Percentiles rank a stretch among this genome's conserved stretches.
These are phyloP conservation scores for Malassezia arunalokei DNA, from an alignment of 1,284 basidiomycete species.

Conservation along the genomic window DNA sequence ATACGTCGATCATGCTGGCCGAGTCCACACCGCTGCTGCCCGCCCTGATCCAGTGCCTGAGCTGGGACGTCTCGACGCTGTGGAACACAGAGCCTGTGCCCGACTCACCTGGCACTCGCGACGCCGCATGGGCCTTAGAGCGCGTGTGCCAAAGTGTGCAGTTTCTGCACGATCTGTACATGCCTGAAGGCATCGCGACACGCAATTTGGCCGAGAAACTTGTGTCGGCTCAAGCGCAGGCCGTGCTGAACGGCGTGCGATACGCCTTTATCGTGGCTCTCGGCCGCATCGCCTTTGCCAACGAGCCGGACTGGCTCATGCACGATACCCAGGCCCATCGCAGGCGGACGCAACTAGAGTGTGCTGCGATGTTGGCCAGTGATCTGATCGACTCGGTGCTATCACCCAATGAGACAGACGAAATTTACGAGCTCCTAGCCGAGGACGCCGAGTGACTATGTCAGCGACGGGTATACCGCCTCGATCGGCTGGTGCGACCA, in stretches of 20 bases:
- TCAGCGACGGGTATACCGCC: conserved; percentile 4
- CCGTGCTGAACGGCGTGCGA: conserved; percentile 33
- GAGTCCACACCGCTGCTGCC: conserved; percentile 27
- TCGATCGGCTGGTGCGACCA: conserved; percentile 9
- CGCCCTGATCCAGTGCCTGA: conserved; percentile 25
- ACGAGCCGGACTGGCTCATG: conserved; percentile 33
- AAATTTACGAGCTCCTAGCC: conserved; percentile 25
- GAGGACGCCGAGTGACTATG: neutral
- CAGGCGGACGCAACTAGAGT: conserved; percentile 17
- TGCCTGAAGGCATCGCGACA: neutral
- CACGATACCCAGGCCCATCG: neutral
- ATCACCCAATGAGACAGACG: conserved; percentile 32
- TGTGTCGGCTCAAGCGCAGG: conserved; percentile 24
- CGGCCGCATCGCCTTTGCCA: conserved; percentile 27
- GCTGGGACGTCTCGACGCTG: conserved; percentile 24
- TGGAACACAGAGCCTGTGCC: conserved; percentile 17
- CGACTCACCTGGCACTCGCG: neutral
- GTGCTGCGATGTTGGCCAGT: conserved; percentile 26
- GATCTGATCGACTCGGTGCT: conserved; percentile 34
- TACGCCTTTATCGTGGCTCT: conserved; percentile 32
- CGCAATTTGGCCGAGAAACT: conserved; percentile 21
- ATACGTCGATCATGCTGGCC: conserved; percentile 23
- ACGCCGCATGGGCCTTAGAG: conserved; percentile 16
- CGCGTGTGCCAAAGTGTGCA: conserved; percentile 26
- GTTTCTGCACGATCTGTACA: conserved; percentile 28